Percentiles rank a stretch among this genome's conserved stretches.
phyloP scores from a whole-genome alignment of 2,329 filamentous ascomycete species.

The Furcasterigmium sp. region DNA sequence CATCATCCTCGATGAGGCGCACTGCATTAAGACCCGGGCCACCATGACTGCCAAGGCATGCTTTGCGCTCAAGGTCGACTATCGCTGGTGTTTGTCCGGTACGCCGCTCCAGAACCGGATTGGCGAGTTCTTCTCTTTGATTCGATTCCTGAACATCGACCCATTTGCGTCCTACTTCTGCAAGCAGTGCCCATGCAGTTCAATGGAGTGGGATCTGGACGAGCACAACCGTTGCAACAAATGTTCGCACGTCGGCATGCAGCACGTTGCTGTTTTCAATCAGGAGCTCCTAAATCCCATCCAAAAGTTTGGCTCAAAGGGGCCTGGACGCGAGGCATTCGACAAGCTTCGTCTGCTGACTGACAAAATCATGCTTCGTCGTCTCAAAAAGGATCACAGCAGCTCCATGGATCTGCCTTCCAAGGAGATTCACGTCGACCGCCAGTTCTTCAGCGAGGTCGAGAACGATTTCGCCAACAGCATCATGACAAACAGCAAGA shows the following conservation, averaged over 20 bases:
- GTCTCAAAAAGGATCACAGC: slow-evolving; percentile 89
- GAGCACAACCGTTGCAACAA: slow-evolving; percentile 63
- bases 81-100: slow-evolving; percentile 93
- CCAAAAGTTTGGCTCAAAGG: slow-evolving; percentile 54
- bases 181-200: slow-evolving; percentile 75
- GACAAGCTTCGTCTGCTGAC: slow-evolving; percentile 82
- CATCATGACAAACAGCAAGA: slow-evolving; percentile 87
- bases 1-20: slow-evolving; percentile 89
- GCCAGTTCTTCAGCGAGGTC: slow-evolving; percentile 94
- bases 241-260: slow-evolving; percentile 47
- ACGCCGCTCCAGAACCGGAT: slow-evolving; percentile 97
- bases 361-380: slow-evolving; percentile 90
- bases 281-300: slow-evolving; percentile 90
- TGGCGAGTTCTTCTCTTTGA: slow-evolving; percentile 90
- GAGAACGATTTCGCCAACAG: slow-evolving; percentile 93
- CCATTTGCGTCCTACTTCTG: slow-evolving; percentile 95
- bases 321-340: slow-evolving; percentile 65
- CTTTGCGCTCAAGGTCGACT: slow-evolving; percentile 80
- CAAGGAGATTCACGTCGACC: slow-evolving; percentile 86
- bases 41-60: slow-evolving; percentile 93
- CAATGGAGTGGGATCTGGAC: slow-evolving; percentile 78
- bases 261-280: slow-evolving; percentile 66
- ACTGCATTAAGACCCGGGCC: slow-evolving; percentile 86
- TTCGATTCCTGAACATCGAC: slow-evolving; percentile 83
- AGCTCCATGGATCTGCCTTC: slow-evolving; percentile 94